Evolutionary conservation across 768 basidiomycete species (phyloP), one percentile per base, ranked within the genome.

Genomic region (Suillus luteus): DNA sequence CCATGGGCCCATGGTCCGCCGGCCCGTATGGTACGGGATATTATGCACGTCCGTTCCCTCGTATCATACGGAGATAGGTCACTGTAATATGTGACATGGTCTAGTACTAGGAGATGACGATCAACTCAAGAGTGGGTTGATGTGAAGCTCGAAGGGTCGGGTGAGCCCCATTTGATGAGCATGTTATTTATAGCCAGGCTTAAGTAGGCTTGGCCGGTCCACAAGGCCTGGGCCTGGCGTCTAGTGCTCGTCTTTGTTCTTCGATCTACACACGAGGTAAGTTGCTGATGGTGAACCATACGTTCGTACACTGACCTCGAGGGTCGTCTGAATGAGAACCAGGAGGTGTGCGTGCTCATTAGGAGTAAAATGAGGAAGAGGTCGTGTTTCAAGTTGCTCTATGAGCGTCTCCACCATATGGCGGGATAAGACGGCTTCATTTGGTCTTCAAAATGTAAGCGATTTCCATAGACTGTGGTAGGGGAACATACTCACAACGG

Each of bases 201-300:
- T n/a, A n/a, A n/a, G n/a, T n/a, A n/a, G n/a, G n/a, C n/a, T n/a
- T n/a, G n/a, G n/a, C n/a, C n/a, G n/a, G n/a, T n/a, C n/a, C n/a
- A n/a, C n/a, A n/a, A n/a, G n/a, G n/a, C n/a, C n/a, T n/a, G n/a
- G n/a, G n/a, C n/a, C n/a, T 96, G 2, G 92, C 79, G 76, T 99
- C 96, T 31, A 98, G 79, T 0, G 96, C 88, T n/a, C 95, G 86
- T 2, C 88, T 85, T 72, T 96, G 94, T 68, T 94, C 91, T 55
- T 98, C 92, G 41, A 93, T 88, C 94, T 97, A 67, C 35, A 61
- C 11, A 61, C 66, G 59, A 14, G 12, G 63, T 63, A 10, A 66
- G 49, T 49, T 41, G 55, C 38, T 22, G 19, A 55, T 55, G 31
- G 62, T 46, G 60, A 27, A 65, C 46, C 5, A 59, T 57, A 55